Conservation (phyloP, 73 alveolate species). For the Uronychia setigera region DNA sequence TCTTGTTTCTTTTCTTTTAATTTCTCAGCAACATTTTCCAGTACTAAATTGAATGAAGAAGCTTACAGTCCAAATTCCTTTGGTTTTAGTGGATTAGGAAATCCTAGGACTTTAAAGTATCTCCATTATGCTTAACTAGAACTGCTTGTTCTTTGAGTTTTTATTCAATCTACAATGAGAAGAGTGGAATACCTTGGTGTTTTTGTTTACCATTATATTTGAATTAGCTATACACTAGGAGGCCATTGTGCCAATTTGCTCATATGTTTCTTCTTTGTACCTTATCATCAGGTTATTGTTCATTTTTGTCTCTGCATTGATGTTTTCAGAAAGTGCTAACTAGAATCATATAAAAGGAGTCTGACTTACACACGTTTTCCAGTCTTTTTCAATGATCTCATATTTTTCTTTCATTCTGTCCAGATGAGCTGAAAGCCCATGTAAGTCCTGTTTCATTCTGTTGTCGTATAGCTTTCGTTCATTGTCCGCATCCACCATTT, state of each 20-base stretch:
- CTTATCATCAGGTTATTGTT: not conserved
- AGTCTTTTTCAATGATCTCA: not conserved
- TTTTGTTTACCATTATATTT: not conserved
- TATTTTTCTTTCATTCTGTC: not conserved
- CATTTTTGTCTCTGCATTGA: not conserved
- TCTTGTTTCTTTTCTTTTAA: not conserved
- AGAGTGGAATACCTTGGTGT: not conserved
- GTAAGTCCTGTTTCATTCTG: not conserved
- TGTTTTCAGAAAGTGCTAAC: not conserved
- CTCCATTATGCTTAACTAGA: not conserved
- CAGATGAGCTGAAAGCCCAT: not conserved
- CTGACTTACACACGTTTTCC: not conserved
- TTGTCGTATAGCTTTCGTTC: not conserved
- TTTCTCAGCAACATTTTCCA: not conserved
- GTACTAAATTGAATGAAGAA: too few relatives aligned
- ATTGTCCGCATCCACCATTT: not conserved
- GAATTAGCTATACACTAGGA: not conserved
- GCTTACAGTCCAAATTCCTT: not conserved
- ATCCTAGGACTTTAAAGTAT: not conserved
- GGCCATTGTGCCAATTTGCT: not conserved
- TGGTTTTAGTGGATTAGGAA: not conserved
- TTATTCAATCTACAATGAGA: not conserved
- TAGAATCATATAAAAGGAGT: not conserved
- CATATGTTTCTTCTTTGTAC: not conserved
- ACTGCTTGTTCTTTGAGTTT: not conserved